Conservation (phyloP, 257 asterid species). For the Solanum chiquidenum region DNA sequence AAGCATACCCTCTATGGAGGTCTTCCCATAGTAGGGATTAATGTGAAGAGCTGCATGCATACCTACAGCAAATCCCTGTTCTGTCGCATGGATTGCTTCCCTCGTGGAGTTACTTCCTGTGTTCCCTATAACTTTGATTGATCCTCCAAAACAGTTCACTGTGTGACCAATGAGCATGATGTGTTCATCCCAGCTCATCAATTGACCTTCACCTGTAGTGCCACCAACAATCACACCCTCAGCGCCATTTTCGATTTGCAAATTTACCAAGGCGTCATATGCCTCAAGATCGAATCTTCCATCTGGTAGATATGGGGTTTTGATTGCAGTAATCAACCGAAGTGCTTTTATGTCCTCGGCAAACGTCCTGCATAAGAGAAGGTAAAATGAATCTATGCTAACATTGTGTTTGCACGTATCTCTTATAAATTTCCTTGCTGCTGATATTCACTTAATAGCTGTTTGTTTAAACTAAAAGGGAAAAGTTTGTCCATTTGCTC, state of each 20-base stretch:
- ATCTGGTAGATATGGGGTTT: constrained; percentile 80
- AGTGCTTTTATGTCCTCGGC: constrained; percentile 68
- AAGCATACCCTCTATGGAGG: constrained; percentile 67
- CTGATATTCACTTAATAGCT: not conserved
- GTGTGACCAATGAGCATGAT: constrained; percentile 91
- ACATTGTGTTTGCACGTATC: not conserved
- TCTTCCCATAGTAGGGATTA: constrained; percentile 85
- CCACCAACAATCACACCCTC: constrained; percentile 89
- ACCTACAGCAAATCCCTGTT: constrained; percentile 95
- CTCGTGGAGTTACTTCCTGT: constrained; percentile 88
- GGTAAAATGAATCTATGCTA: not conserved
- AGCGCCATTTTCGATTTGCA: constrained; percentile 67
- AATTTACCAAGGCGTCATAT: constrained; percentile 54
- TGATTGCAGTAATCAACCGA: constrained; percentile 67
- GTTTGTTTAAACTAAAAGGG: not conserved
- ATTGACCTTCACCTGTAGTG: constrained; percentile 83
- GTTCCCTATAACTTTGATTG: constrained; percentile 78
- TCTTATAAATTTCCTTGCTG: not conserved
- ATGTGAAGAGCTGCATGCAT: constrained; percentile 94
- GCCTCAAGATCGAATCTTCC: constrained; percentile 90
- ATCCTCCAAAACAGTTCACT: constrained; percentile 74
- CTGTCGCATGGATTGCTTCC: constrained; percentile 86
- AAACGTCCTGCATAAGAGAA: constrained; percentile 45
- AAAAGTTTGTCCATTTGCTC: not conserved
- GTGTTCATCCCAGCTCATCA: constrained; percentile 94